A percentile compares a stretch with the other conserved stretches of the same genome.
Conservation (phyloP, 495 filamentous ascomycete species). For the Choiromyces venosus region DNA sequence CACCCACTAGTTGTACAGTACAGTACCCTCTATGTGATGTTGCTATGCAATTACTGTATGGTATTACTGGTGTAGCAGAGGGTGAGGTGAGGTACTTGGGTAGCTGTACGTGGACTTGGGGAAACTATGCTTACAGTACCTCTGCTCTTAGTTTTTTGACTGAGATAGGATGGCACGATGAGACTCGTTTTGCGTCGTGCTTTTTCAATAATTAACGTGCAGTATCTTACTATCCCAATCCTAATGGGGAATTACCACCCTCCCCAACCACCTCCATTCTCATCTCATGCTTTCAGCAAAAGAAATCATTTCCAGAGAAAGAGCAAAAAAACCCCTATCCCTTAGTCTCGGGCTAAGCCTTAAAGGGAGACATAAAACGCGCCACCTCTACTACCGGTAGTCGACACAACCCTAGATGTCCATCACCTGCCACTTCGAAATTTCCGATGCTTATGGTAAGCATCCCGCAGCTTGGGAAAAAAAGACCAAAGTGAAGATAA, state of each 20-base stretch:
- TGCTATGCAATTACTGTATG: neutral
- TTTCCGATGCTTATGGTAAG: neutral
- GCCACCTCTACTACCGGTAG: neutral
- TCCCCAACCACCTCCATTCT: neutral
- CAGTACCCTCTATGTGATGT: neutral
- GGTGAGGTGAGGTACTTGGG: neutral
- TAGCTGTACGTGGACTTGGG: neutral
- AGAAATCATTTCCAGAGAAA: neutral
- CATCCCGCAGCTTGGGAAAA: neutral
- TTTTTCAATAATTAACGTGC: neutral
- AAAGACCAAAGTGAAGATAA: neutral
- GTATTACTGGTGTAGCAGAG: neutral
- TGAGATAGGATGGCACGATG: neutral
- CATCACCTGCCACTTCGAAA: too few species aligned
- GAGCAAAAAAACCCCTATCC: neutral
- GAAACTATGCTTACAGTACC: neutral
- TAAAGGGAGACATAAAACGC: neutral
- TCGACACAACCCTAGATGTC: too few species aligned
- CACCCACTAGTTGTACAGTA: too few species aligned
- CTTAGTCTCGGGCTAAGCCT: neutral
- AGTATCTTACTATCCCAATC: neutral
- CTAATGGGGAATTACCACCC: neutral
- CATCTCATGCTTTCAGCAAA: neutral
- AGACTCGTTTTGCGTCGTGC: neutral
- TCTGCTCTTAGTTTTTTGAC: neutral